Percentiles rank a stretch among this genome's conserved stretches.
Evolutionary conservation across 2,329 filamentous ascomycete species (phyloP).

Genomic region (Sporothrix brunneoviolacea): DNA sequence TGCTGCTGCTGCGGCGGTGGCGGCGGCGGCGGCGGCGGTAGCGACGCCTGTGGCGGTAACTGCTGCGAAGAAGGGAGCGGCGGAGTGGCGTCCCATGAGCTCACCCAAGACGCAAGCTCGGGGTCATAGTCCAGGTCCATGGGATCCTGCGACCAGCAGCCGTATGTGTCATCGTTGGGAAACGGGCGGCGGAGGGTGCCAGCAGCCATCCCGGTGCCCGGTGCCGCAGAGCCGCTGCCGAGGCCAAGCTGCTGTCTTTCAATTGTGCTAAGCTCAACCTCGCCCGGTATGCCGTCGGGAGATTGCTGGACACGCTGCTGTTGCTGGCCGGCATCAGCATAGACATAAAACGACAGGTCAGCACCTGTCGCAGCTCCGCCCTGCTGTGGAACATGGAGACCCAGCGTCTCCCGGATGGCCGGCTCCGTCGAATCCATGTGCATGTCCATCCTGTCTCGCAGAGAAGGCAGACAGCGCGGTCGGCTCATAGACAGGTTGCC

Average conservation of each 20-base stretch:
- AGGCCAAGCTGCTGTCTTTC: no score
- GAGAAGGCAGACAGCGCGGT: not conserved
- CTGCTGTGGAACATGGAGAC: conserved; percentile 4
- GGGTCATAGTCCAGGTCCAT: conserved; percentile 26
- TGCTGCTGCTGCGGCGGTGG: not conserved
- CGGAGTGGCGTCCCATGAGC: conserved; percentile 14
- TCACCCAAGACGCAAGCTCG: conserved; percentile 21
- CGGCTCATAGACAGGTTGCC: no score
- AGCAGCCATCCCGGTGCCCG: no score
- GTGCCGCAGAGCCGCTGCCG: no score
- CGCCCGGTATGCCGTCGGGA: no score
- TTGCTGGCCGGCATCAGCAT: conserved; percentile 1
- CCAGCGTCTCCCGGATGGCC: conserved; percentile 4
- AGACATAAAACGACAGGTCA: conserved; percentile 6
- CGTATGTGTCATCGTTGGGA: conserved; percentile 8
- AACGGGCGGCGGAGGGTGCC: not conserved
- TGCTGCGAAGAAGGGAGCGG: not conserved
- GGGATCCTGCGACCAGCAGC: conserved; percentile 19
- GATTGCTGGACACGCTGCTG: not conserved
- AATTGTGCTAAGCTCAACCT: no score
- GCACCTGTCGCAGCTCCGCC: not conserved
- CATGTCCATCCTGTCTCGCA: no score
- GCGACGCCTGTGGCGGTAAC: not conserved
- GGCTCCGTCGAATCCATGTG: conserved; percentile 8
- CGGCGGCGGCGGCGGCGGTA: not conserved